Percentiles rank a stretch among this genome's conserved stretches.
phyloP scores from a whole-genome alignment of 1,284 basidiomycete genomes.

The Fomitopsis palustris region DNA sequence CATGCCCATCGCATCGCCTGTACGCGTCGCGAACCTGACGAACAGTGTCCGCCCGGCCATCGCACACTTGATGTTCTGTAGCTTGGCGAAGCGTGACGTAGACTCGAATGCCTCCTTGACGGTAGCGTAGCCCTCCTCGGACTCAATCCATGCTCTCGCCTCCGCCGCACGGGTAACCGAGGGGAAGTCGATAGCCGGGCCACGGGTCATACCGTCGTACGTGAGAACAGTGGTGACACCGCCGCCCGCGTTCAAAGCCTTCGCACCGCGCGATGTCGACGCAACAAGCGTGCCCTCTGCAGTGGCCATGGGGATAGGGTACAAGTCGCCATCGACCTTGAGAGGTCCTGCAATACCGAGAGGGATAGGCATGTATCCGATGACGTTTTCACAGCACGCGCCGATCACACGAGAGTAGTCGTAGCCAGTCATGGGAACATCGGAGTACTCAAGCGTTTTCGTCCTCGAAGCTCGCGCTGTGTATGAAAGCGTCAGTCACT shows the following conservation, averaged over 20 bases:
- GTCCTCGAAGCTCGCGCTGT: conserved; percentile 84
- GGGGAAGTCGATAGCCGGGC: conserved; percentile 97
- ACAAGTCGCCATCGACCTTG: conserved; percentile 82
- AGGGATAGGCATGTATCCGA: conserved; percentile 96
- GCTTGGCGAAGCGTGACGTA: conserved; percentile 86
- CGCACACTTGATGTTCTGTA: conserved; percentile 81
- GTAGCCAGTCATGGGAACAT: conserved; percentile 83
- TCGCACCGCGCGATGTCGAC: conserved; percentile 96
- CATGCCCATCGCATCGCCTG: conserved; percentile 99
- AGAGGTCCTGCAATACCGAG: conserved; percentile 97
- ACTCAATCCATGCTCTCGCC: conserved; percentile 89
- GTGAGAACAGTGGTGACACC: conserved; percentile 94
- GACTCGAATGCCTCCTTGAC: conserved; percentile 91
- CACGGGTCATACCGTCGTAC: conserved; percentile 96
- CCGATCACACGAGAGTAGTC: conserved; percentile 95
- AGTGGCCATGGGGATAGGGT: conserved; percentile 98
- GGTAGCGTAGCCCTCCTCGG: conserved; percentile 72
- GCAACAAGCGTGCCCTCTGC: conserved; percentile 98
- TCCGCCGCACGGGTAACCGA: conserved; percentile 75
- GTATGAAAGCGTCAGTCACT: conserved; percentile 8
- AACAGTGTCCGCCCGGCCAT: conserved; percentile 91
- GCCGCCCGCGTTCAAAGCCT: conserved; percentile 94
- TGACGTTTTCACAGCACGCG: conserved; percentile 99
- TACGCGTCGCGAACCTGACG: conserved; percentile 93
- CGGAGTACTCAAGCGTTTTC: conserved; percentile 81